Percentiles rank a stretch among this genome's conserved stretches.
Evolutionary conservation across 73 alveolate genomes (phyloP).

Genomic region (Durusdinium trenchii): DNA sequence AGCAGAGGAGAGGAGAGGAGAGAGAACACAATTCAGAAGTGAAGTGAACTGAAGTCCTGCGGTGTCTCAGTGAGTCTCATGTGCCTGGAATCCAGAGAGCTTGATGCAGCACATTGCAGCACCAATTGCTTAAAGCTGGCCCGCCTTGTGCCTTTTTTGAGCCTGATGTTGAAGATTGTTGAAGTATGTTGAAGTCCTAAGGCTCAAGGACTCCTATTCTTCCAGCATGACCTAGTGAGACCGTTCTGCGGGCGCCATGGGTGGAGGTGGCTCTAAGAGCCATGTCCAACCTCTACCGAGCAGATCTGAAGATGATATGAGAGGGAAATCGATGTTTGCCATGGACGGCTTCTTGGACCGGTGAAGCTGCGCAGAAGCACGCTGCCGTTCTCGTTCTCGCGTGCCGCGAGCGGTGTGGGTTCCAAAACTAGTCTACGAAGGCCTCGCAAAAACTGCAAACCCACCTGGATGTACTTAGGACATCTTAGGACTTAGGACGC

Average conservation of each 20-base stretch:
- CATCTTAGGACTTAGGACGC: no score
- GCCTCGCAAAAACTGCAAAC: no score
- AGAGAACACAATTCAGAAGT: no score
- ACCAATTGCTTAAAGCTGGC: no score
- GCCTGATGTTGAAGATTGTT: background rate
- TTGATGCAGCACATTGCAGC: no score
- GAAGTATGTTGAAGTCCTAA: background rate
- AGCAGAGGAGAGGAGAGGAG: no score
- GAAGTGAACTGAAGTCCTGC: no score
- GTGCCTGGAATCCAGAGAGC: no score
- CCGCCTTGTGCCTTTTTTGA: background rate
- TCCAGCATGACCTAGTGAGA: conserved; percentile 18
- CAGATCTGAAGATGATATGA: conserved; percentile 21
- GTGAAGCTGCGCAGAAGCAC: background rate
- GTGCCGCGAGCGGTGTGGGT: no score
- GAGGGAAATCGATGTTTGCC: conserved; percentile 67
- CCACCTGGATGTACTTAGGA: no score
- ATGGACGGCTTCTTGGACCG: conserved; percentile 68
- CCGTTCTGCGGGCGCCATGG: conserved; percentile 47
- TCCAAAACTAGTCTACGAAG: no score
- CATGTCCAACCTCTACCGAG: conserved; percentile 55
- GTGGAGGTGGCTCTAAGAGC: conserved; percentile 89
- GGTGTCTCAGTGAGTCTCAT: no score
- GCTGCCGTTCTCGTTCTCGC: background rate
- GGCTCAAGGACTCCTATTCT: conserved; percentile 34